These are phyloP conservation scores for Meyerozyma sp. DNA, from an alignment of 1,139 yeast genomes.

Conservation along the genomic window DNA sequence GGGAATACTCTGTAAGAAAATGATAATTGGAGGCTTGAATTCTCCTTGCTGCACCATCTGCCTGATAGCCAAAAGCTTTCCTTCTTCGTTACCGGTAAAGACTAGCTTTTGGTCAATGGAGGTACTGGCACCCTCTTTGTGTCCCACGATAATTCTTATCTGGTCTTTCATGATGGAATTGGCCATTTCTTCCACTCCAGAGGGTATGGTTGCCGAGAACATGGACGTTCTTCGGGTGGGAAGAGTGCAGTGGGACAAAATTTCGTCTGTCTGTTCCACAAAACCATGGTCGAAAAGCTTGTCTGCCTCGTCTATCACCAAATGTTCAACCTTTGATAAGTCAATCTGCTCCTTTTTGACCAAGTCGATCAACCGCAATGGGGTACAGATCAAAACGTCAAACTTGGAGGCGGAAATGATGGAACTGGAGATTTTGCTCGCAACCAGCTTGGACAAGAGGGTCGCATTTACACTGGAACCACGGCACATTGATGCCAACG, in stretches of 20 bases:
- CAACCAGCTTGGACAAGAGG: slow-evolving; percentile 69
- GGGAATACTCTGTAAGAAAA: slow-evolving; percentile 85
- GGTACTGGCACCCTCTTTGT: slow-evolving; percentile 85
- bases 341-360: slow-evolving; percentile 56
- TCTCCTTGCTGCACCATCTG: slow-evolving; percentile 83
- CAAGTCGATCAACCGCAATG: slow-evolving; percentile 78
- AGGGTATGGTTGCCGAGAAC: slow-evolving; percentile 94
- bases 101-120: slow-evolving; percentile 80
- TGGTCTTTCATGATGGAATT: slow-evolving; percentile 80
- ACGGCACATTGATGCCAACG: slow-evolving; percentile 53
- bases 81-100: slow-evolving; percentile 92
- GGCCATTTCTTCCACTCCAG: slow-evolving; percentile 88
- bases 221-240: slow-evolving; percentile 60
- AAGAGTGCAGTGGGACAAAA: slow-evolving; percentile 62
- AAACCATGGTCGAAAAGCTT: slow-evolving; percentile 87
- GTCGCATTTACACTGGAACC: slow-evolving; percentile 58
- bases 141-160: slow-evolving; percentile 83
- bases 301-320: slow-evolving; percentile 95
- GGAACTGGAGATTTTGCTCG: slow-evolving; percentile 59
- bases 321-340: slow-evolving; percentile 60
- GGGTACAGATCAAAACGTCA: slow-evolving; percentile 84
- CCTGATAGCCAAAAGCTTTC: slow-evolving; percentile 85
- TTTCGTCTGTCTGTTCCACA: slow-evolving; percentile 85
- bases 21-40: slow-evolving; percentile 87
- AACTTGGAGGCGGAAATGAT: slow-evolving; percentile 56